Evolutionary conservation across 164 flowering plant genomes (phyloP), one percentile per base, ranked within the genome.

Genomic region (Cinnamomum chago): DNA sequence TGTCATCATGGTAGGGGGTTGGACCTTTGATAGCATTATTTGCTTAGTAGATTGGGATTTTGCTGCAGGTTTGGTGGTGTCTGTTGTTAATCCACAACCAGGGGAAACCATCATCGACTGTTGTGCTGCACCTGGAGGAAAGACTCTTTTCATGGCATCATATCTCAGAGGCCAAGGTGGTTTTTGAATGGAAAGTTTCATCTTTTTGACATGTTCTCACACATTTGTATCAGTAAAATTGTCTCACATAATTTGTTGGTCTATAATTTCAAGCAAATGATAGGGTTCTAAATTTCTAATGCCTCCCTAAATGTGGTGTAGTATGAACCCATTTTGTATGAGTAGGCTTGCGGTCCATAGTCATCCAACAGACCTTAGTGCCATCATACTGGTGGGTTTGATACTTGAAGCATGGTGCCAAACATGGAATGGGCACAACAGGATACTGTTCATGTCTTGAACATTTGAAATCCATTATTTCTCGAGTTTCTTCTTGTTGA

Each of bases 91-190:
- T 78, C 97, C 98, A 80, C 89, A 85, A 70, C 96, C 92, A 40
- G 96, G 94, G 69, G 96, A 94, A 40, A 82, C 77, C 75, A 86
- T 94, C 65, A 66, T 92, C 70, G 97, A 94, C 76, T 91, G 96
- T 72, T 94, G 97, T 86, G 98, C 98, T 82, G 97, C 97, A 74
- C 98, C 97, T 66, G 98, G 98, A 75, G 98, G 98, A 80, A 94
- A 94, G 88, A 92, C 97, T 24, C 87, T 92, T 72, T 91, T 86
- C 83, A 90, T 92, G 93, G 98, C 97, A 70, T 88, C 98, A 73
- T 79, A 79, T 67, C 72, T 94, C 80, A 77, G 79, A 67, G 91
- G 91, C 70, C 83, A 80, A 83, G 98, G 97, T 94, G 83, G 68
- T 74, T 3, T 3, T 65, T 76, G 15, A 47, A 18, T 52, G 18